Base-by-base conservation (phyloP, 2,329 filamentous ascomycete species). In the Penicillium vulpinum region DNA sequence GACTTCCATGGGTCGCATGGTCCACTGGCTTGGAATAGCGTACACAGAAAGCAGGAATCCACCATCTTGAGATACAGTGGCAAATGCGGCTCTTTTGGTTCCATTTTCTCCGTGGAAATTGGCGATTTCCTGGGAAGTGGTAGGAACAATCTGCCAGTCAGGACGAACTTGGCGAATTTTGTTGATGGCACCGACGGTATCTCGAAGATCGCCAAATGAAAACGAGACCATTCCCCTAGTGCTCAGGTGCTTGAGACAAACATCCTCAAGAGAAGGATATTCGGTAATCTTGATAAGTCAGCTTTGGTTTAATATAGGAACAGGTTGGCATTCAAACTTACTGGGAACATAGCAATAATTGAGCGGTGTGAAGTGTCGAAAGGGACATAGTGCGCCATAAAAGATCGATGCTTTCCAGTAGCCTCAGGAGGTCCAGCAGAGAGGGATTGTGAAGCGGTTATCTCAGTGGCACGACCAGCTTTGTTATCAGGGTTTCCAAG, bases 201-300 rank as follows among this genome's bases (percentile, higher is more conserved):
- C 53, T 15, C 38, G 39, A 39, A 55, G n/a, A 26, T 55, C 53
- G 7, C 46, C 22, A 28, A 55, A 55, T 2, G 40, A 15, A 21
- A 55, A 6, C 2, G 53, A 51, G 15, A 55, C 35, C 18, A n/a
- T 5, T 6, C 47, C 39, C 5, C 7, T 22, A 9, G 38, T 15
- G 13, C 36, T 22, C 18, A 55, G 7, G 1, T 55, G 31, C 15
- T 43, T 22, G 24, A 51, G 29, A 13, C 24, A 51, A 43, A 45
- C 31, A 31, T n/a, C 8, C 15, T 51, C 46, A 24, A 55, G 22
- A 18, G 53, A 51, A 38, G n/a, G 15, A 31, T 51, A 55, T 15
- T 51, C 31, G 3, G 26, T 10, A 10, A 41, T 28, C 53, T 55
- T 24, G 9, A 38, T 31, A 44, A 24, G 29, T 55, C 39, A 55